Evolutionary conservation across 2,329 filamentous ascomycete species (phyloP).

Genomic region (Elsinoe fawcettii): DNA sequence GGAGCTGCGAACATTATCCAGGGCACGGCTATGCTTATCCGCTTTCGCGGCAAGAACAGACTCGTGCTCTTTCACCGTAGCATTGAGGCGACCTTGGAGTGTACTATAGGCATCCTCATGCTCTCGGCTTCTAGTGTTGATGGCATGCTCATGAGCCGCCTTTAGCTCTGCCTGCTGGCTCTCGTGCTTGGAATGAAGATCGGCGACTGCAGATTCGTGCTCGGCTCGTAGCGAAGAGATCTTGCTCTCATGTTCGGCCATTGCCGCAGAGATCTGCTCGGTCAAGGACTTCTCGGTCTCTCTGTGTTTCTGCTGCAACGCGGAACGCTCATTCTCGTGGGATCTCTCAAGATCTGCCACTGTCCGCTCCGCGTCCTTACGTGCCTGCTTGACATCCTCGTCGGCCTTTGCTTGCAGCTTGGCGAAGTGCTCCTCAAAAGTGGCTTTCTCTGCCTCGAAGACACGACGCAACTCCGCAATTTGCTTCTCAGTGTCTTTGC

Average conservation of each 20-base stretch:
- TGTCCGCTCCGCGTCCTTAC: background rate
- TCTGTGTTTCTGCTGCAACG: background rate
- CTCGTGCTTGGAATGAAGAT: constrained; percentile 15
- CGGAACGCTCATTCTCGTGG: background rate
- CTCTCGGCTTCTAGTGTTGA: background rate
- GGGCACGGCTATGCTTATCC: background rate
- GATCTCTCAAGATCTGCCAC: background rate
- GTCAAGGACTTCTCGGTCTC: background rate
- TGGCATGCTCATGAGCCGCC: background rate
- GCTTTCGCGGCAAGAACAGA: background rate
- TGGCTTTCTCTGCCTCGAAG: background rate
- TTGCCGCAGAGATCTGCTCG: background rate
- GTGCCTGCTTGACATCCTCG: background rate
- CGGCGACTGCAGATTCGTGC: constrained; percentile 14
- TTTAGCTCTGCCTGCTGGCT: constrained; percentile 15
- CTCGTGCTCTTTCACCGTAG: background rate
- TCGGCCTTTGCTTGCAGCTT: constrained; percentile 7
- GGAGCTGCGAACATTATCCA: background rate
- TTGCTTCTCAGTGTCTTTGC: background rate
- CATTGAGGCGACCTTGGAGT: background rate
- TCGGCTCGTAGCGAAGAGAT: background rate
- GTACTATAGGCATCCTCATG: constrained; percentile 2
- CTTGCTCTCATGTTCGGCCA: background rate
- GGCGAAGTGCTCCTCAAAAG: background rate
- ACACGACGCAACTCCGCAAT: constrained; percentile 6